phyloP scores from a whole-genome alignment of 169 alveolate species.

The Plasmodium inui region DNA sequence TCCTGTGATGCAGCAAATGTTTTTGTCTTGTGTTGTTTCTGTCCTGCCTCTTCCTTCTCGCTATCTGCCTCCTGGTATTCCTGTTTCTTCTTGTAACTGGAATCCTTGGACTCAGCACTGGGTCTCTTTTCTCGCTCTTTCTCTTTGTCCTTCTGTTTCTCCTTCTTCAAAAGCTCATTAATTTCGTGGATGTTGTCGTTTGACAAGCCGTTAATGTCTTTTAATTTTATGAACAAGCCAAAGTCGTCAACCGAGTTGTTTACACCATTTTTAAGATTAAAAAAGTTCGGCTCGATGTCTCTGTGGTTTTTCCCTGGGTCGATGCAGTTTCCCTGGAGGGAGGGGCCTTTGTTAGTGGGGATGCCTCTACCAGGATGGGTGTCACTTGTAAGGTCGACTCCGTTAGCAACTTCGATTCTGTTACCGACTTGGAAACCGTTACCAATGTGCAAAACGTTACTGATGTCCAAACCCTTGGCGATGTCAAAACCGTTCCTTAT shows the following conservation, averaged over 20 bases:
- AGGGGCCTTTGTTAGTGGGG: background rate
- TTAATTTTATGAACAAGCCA: slow-evolving; percentile 21
- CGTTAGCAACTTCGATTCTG: background rate
- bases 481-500: background rate
- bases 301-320: background rate
- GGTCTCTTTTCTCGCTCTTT: background rate
- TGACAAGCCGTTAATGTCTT: slow-evolving; percentile 9
- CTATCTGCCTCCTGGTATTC: background rate
- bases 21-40: background rate
- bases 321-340: background rate
- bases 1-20: background rate
- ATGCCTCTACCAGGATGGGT: background rate
- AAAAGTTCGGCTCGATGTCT: background rate
- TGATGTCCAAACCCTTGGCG: background rate
- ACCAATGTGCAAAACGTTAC: background rate
- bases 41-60: background rate
- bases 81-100: background rate
- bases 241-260: slow-evolving; percentile 14
- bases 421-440: background rate
- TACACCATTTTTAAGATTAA: slow-evolving; percentile 20
- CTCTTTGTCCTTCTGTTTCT: background rate
- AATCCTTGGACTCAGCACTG: background rate
- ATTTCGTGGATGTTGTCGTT: slow-evolving; percentile 17
- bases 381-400: background rate
- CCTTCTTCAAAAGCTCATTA: slow-evolving; percentile 16